Conservation (phyloP, 495 filamentous ascomycete genomes). For the Entonaema liquescens region DNA sequence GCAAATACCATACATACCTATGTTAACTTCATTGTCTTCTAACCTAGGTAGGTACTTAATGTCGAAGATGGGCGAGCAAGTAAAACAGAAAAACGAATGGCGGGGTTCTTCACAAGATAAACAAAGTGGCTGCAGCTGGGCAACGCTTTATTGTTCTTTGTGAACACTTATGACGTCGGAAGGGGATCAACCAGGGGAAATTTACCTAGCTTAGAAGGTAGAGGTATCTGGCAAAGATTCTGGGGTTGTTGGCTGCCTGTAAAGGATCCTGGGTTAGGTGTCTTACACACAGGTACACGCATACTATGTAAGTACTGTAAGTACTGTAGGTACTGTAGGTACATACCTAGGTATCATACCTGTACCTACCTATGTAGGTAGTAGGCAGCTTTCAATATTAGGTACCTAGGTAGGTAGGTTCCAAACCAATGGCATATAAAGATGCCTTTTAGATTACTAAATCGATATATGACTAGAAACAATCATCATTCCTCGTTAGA, state of each 20-base stretch:
- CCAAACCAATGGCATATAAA: background rate
- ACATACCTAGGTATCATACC: too few relatives aligned
- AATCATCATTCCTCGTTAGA: background rate
- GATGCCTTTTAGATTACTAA: background rate
- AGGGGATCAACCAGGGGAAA: background rate
- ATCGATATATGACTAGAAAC: background rate
- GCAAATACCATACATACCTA: too few relatives aligned
- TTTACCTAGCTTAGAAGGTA: background rate
- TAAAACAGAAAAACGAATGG: background rate
- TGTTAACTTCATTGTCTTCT: background rate
- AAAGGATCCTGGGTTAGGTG: too few relatives aligned
- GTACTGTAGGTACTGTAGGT: too few relatives aligned
- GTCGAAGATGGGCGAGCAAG: background rate
- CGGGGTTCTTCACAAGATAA: background rate
- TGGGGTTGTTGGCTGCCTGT: too few relatives aligned
- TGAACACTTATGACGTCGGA: background rate
- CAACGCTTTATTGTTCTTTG: too few relatives aligned
- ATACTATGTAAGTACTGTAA: too few relatives aligned
- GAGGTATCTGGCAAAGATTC: too few relatives aligned
- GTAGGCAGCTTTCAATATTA: too few relatives aligned
- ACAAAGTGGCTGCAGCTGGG: too few relatives aligned
- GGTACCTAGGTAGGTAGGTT: background rate
- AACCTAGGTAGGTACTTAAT: too few relatives aligned
- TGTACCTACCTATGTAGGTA: too few relatives aligned
- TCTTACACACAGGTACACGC: background rate